phyloP scores from a whole-genome alignment of 2,329 filamentous ascomycete genomes.

The Bipolaris cookei region DNA sequence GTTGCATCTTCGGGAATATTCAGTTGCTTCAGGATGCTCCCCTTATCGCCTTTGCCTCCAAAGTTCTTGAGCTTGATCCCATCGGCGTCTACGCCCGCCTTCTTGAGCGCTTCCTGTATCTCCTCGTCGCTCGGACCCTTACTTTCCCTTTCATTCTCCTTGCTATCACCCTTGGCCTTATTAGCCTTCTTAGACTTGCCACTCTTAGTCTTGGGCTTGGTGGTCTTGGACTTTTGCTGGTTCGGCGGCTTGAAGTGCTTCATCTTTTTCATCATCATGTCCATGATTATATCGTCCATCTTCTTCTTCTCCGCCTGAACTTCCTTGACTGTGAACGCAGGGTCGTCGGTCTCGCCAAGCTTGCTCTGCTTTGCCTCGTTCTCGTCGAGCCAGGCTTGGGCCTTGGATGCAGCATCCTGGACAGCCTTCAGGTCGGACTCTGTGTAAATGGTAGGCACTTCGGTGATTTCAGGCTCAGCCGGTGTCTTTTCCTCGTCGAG shows the following conservation, averaged over 20 bases:
- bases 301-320: slow-evolving; percentile 68
- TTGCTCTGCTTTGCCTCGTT: slow-evolving; percentile 66
- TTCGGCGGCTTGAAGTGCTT: slow-evolving; percentile 52
- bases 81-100: slow-evolving; percentile 42
- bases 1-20: slow-evolving; percentile 36
- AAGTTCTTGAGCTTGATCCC: slow-evolving; percentile 31
- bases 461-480: slow-evolving; percentile 35
- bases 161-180: slow-evolving; percentile 29
- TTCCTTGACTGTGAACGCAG: slow-evolving; percentile 75
- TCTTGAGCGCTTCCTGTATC: slow-evolving; percentile 38
- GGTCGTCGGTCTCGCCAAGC: slow-evolving; percentile 67
- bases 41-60: slow-evolving; percentile 28
- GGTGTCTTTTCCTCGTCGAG: slow-evolving; percentile 73
- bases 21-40: slow-evolving; percentile 32
- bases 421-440: slow-evolving; percentile 73
- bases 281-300: slow-evolving; percentile 72
- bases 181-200: slow-evolving; percentile 32
- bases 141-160: slow-evolving; percentile 35
- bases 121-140: slow-evolving; percentile 40
- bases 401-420: slow-evolving; percentile 66
- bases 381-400: slow-evolving; percentile 75
- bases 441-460: slow-evolving; percentile 65
- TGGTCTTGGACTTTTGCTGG: slow-evolving; percentile 46
- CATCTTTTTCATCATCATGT: slow-evolving; percentile 69
- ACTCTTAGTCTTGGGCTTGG: slow-evolving; percentile 17